These are phyloP conservation scores for Tetrapisispora nanseiensis DNA, from an alignment of 805 yeast genomes.

Conservation along the genomic window DNA sequence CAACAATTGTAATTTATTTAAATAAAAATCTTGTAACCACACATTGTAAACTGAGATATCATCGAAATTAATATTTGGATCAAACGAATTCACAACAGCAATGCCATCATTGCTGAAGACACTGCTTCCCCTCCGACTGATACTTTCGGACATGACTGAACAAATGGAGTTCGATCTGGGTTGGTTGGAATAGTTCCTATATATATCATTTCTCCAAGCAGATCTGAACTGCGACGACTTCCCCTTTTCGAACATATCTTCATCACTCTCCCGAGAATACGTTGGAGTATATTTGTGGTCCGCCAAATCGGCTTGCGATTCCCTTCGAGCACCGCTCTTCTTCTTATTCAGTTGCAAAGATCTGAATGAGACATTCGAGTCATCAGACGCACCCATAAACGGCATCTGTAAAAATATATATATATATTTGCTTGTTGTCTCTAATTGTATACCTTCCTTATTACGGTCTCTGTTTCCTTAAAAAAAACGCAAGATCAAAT, in stretches of 20 bases:
- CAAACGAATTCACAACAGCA: neutral
- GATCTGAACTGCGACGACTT: neutral
- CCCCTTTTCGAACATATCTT: neutral
- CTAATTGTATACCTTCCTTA: no score
- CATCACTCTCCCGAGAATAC: no score
- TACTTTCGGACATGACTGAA: neutral
- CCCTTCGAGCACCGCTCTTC: neutral
- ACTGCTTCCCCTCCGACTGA: conserved; percentile 1
- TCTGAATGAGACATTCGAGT: conserved; percentile 18
- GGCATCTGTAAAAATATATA: no score
- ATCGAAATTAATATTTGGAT: neutral
- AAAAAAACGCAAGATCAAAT: no score
- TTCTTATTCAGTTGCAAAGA: conserved; percentile 22
- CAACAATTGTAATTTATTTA: neutral
- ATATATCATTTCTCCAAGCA: neutral
- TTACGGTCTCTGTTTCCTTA: no score
- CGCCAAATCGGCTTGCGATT: neutral
- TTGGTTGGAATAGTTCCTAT: neutral
- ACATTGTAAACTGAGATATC: neutral
- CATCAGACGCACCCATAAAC: conserved; percentile 25
- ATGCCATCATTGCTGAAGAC: neutral
- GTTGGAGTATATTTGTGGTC: neutral
- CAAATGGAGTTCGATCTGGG: neutral
- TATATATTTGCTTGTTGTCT: no score
- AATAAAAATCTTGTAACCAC: neutral